Percentiles rank a stretch among this genome's conserved stretches.
Conservation (phyloP, 768 basidiomycete species). For the Mycena albidolilacea region DNA sequence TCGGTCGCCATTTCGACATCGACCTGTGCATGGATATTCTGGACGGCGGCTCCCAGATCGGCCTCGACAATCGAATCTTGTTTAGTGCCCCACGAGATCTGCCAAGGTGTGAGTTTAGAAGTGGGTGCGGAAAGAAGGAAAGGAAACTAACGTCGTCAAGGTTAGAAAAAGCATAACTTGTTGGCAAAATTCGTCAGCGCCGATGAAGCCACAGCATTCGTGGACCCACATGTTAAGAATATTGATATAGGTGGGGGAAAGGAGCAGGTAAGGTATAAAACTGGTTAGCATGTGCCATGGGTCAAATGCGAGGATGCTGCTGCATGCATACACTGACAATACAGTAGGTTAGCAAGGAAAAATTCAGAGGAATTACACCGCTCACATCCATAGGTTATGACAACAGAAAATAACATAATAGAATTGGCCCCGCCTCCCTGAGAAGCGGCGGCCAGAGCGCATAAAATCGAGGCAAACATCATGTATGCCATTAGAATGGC, state of each 20-base stretch:
- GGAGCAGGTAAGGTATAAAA: slow-evolving; percentile 88
- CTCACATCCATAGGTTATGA: slow-evolving; percentile 81
- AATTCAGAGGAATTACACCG: no score
- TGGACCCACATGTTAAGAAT: slow-evolving; percentile 79
- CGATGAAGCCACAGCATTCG: slow-evolving; percentile 3
- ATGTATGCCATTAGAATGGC: slow-evolving; percentile 88
- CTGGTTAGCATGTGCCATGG: slow-evolving; percentile 98
- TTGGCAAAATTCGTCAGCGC: slow-evolving; percentile 12
- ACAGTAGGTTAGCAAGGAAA: slow-evolving; percentile 54
- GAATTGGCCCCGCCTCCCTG: slow-evolving; percentile 78
- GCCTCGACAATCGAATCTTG: slow-evolving; percentile 80
- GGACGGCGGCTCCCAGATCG: slow-evolving; percentile 88
- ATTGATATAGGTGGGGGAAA: slow-evolving; percentile 87
- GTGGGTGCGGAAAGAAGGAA: slow-evolving; percentile 15
- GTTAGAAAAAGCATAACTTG: slow-evolving; percentile 88
- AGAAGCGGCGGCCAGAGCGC: slow-evolving; percentile 78
- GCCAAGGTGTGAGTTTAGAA: slow-evolving; percentile 14
- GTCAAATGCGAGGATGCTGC: slow-evolving; percentile 89
- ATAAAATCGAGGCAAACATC: slow-evolving; percentile 85
- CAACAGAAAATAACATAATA: slow-evolving; percentile 87
- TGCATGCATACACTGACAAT: slow-evolving; percentile 77
- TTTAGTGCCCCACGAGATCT: slow-evolving; percentile 98
- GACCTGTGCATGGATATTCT: slow-evolving; percentile 85
- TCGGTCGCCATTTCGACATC: slow-evolving; percentile 90
- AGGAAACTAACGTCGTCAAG: slow-evolving; percentile 75